These are phyloP conservation scores for Sesbania bispinosa DNA, from an alignment of 306 rosid genomes.

Conservation along the genomic window DNA sequence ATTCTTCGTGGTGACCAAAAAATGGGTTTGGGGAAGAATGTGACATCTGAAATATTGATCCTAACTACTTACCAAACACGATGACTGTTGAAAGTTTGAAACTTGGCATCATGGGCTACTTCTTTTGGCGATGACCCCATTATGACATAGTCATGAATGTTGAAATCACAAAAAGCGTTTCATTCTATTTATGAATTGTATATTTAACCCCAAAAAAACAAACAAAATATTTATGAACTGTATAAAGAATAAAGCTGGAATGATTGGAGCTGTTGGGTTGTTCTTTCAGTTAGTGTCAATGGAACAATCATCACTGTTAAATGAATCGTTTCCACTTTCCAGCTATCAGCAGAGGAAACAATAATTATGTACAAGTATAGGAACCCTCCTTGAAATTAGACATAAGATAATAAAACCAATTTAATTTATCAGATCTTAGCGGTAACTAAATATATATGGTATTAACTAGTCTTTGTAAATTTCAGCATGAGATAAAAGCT, in stretches of 20 bases:
- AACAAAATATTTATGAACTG: too few species aligned
- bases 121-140: not conserved
- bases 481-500: too few species aligned
- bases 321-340: not conserved
- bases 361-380: not conserved
- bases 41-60: constrained; percentile 25
- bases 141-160: not conserved
- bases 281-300: not conserved
- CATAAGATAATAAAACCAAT: not conserved
- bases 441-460: not conserved
- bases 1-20: not conserved
- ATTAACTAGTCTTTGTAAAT: too few species aligned
- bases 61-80: constrained; percentile 34
- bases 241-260: not conserved
- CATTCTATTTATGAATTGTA: not conserved
- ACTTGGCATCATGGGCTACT: not conserved
- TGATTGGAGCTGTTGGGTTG: constrained; percentile 13
- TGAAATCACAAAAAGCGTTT: not conserved
- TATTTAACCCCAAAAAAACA: too few species aligned
- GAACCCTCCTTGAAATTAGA: not conserved
- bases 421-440: not conserved
- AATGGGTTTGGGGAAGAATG: constrained; percentile 15
- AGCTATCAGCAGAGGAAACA: not conserved
- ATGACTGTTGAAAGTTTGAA: constrained; percentile 2
- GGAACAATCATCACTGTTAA: not conserved